Percentiles rank a stretch among this genome's conserved stretches.
phyloP scores from a whole-genome alignment of 257 asterid species.

The Fraxinus excelsior region DNA sequence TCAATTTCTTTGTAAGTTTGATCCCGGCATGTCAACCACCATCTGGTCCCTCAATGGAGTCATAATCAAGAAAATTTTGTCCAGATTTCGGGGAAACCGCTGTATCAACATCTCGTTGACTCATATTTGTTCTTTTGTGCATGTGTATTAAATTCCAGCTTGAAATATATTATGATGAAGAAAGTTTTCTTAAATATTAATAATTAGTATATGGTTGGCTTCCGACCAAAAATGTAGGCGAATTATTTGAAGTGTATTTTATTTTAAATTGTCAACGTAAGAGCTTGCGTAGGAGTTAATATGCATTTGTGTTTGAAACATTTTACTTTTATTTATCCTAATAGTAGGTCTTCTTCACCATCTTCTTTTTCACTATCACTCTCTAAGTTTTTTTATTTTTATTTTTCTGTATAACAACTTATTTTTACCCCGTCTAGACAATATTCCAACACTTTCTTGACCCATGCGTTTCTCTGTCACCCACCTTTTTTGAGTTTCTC shows the following conservation, averaged over 20 bases:
- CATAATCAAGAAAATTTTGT: not conserved
- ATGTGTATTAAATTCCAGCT: slow-evolving; percentile 21
- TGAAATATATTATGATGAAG: not conserved
- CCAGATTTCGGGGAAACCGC: slow-evolving; percentile 39
- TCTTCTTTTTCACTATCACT: too few relatives aligned
- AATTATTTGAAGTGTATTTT: not conserved
- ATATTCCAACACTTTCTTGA: too few relatives aligned
- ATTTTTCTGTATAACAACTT: too few relatives aligned
- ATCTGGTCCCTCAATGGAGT: slow-evolving; percentile 15
- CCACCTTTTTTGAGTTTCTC: not conserved
- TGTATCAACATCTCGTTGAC: slow-evolving; percentile 22
- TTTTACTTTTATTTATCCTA: too few relatives aligned
- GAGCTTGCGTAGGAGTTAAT: not conserved
- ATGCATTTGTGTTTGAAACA: too few relatives aligned
- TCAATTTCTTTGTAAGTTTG: too few relatives aligned
- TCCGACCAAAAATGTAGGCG: slow-evolving; percentile 31
- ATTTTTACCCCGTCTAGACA: too few relatives aligned
- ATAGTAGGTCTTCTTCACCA: too few relatives aligned
- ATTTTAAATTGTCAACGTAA: not conserved
- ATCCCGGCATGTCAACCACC: slow-evolving; percentile 32
- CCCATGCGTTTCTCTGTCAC: not conserved
- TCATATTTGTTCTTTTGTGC: slow-evolving; percentile 22
- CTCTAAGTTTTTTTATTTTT: too few relatives aligned
- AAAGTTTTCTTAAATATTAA: not conserved
- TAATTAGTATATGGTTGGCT: not conserved